Conservation (phyloP, 176 grass and related monocot species). For the Pontederia paniculata region DNA sequence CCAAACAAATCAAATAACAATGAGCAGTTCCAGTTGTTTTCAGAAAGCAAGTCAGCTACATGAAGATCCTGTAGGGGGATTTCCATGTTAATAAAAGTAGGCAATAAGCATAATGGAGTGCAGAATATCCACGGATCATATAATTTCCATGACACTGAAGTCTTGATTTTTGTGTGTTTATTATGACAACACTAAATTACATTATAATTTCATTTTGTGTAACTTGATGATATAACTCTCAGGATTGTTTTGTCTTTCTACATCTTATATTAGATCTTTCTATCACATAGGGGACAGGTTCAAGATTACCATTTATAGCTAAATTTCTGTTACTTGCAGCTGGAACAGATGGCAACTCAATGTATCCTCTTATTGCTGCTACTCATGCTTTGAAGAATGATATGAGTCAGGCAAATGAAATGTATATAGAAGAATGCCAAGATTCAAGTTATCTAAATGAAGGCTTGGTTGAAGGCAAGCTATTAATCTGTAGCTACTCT, state of each 20-base stretch:
- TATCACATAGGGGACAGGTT: background rate
- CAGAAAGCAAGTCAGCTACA: no score
- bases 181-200: background rate
- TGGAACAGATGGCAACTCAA: slow-evolving; percentile 72
- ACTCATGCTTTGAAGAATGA: slow-evolving; percentile 67
- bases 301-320: slow-evolving; percentile 9
- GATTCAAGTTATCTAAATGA: slow-evolving; percentile 64
- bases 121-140: no score
- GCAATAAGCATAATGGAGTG: no score
- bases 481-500: slow-evolving; percentile 91
- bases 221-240: background rate
- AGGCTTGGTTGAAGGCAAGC: slow-evolving; percentile 61
- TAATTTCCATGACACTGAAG: no score
- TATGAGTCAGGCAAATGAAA: slow-evolving; percentile 34
- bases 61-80: no score
- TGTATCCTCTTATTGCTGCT: slow-evolving; percentile 77
- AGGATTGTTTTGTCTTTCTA: background rate
- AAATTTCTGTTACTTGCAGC: slow-evolving; percentile 38
- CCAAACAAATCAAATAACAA: no score
- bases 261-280: background rate
- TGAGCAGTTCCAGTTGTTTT: no score
- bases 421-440: slow-evolving; percentile 87
- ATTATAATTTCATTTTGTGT: background rate
- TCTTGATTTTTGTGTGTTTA: background rate
- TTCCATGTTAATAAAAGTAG: no score